Evolutionary conservation across 192 early-diverging fungal genomes (phyloP).

Genomic region (Backusella tuberculispora): DNA sequence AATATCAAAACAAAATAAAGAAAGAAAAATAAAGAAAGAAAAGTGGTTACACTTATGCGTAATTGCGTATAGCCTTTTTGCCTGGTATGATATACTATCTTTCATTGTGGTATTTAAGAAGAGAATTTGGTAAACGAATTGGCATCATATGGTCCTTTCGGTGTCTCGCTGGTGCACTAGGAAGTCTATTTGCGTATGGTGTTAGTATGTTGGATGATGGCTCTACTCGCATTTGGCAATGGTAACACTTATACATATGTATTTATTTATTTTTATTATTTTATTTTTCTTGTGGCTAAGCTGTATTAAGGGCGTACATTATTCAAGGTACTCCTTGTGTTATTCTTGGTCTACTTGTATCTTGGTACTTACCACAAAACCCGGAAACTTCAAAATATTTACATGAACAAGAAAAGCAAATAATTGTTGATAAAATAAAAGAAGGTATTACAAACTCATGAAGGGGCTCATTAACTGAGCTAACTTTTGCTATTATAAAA

Average conservation of each 20-base stretch:
- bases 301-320: conserved; percentile 54
- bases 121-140: conserved; percentile 49
- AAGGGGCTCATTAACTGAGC: no score
- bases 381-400: conserved; percentile 44
- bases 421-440: conserved; percentile 35
- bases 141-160: conserved; percentile 36
- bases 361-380: conserved; percentile 44
- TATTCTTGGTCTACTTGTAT: conserved; percentile 34
- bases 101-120: conserved; percentile 57
- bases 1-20: not conserved
- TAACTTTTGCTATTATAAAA: not conserved
- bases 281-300: not conserved
- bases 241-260: not conserved
- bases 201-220: conserved; percentile 49
- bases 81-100: conserved; percentile 56
- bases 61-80: not conserved
- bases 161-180: conserved; percentile 42
- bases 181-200: conserved; percentile 62
- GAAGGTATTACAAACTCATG: not conserved
- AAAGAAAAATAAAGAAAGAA: no score
- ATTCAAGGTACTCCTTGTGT: conserved; percentile 60
- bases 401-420: conserved; percentile 41
- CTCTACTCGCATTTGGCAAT: conserved; percentile 26
- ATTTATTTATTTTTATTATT: not conserved
- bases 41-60: not conserved